Evolutionary conservation across 2,329 filamentous ascomycete genomes (phyloP), one percentile per base, ranked within the genome.

Genomic region (Chaetomium olivaceum): DNA sequence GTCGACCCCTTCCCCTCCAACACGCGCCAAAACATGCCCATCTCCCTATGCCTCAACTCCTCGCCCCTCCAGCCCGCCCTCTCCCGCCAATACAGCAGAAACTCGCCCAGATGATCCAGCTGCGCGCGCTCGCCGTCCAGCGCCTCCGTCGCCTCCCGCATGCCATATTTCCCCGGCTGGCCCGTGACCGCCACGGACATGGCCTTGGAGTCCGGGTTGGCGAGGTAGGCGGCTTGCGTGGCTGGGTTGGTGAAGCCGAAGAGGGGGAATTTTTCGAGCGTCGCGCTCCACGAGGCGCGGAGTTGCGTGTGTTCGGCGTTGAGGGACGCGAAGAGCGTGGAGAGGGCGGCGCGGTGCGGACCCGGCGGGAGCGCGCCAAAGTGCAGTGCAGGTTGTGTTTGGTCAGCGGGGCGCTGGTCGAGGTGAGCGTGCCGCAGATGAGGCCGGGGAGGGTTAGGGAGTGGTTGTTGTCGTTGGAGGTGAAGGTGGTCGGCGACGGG

Each of bases 201-300:
- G 16, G 43, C 43, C 3, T 21, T 19, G 36, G 36, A 11, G 43
- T 2, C 31, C 39, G 23, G 12, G 12, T 3, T 6, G 0, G 23
- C 6, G 14, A 36, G 3, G 9, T 29, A 16, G 6, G 2, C 1
- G 23, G 56, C 56, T 16, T 58, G 56, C 0, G 11, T 3, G 36
- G 14, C 16, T 3, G 56, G 56, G 56, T 58, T 25, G 25, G 39
- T 25, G 39, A 58, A 58, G 25, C 56, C 56, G 25, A 58, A 48
- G 36, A 58, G 56, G 39, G 56, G 48, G 39, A 58, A 58, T 14
- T 46, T 46, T 27, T 58, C 56, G 36, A 58, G 56, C 2, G 56
- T 58, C 25, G 56, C 56, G 39, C 39, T 48, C 56, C 56, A 58
- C 3, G 56, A 58, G 5, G 56, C 23, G 25, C 56, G 56, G 39